Base-by-base conservation (phyloP, 208 protist genomes). In the Vickermania spadyakhi region DNA sequence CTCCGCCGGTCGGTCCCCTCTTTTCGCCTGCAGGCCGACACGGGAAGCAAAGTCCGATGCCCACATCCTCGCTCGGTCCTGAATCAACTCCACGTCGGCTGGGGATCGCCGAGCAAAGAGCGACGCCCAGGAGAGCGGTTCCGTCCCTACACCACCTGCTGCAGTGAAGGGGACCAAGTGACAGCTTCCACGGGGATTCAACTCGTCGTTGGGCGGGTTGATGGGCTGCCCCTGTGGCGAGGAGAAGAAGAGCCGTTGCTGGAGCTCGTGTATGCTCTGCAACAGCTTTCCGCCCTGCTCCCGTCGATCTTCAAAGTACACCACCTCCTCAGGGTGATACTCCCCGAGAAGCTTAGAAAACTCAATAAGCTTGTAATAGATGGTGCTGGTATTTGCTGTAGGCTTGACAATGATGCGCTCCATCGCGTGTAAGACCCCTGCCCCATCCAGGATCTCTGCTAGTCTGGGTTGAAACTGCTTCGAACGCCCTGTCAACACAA, bases 261-360 rank as follows among this genome's bases (percentile, higher is more conserved):
- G 74, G 62, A 91, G 69, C 52, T 62, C 49, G 1, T 64, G 73
- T 27, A 90, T 75, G 13, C 79, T 80, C 29, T 73, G 69, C 5
- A 89, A 62, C 23, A 93, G 52, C 31, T 62, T 53, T 5, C 29
- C 59, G 0, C 82, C 86, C 61, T 90, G 82, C 50, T 89, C 73
- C n/a, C 61, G 64, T 7, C 83, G 72, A 55, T 93, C 86, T 54
- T 93, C 86, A 64, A 90, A 93, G 71, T 93, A 93, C 31, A 68
- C 89, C 28, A 90, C 74, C 21, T 64, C 71, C 1, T 53, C 22
- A 14, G 81, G 81, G 11, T 56, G 31, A 54, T 86, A 62, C 41
- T 63, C 21, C 23, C 68, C 67, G 45, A 89, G 76, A 50, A 89
- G 53, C 14, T 60, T 57, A 28, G 79, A 79, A 28, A 93, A 73